Percentiles rank a stretch among this genome's conserved stretches.
Conservation (phyloP, 176 grass and related monocot species). For the Musa itinerans region DNA sequence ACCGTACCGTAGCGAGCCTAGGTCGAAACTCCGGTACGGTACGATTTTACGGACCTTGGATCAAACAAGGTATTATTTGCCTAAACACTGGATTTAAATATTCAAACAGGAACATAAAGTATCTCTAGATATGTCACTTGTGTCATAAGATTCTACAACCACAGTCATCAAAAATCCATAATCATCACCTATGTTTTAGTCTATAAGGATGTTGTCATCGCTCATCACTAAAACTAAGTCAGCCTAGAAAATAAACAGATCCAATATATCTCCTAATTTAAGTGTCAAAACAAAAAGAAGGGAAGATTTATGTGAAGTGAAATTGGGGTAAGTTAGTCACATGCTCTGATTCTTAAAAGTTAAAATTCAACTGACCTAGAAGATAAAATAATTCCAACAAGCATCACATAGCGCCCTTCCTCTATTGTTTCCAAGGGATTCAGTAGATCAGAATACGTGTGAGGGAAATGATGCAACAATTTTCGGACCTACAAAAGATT, state of each 20-base stretch:
- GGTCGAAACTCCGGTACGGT: too few species aligned
- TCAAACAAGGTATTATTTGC: too few species aligned
- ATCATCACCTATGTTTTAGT: too few species aligned
- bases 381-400: slow-evolving; percentile 61
- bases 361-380: slow-evolving; percentile 57
- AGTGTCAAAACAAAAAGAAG: not conserved
- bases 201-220: too few species aligned
- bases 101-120: too few species aligned
- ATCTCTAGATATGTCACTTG: too few species aligned
- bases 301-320: not conserved
- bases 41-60: too few species aligned
- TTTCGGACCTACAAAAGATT: slow-evolving; percentile 59
- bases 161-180: too few species aligned
- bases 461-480: slow-evolving; percentile 93
- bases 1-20: too few species aligned
- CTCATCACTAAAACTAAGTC: too few species aligned
- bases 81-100: too few species aligned
- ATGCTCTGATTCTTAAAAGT: slow-evolving; percentile 14
- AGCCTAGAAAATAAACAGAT: not conserved
- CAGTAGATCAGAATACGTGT: slow-evolving; percentile 74
- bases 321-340: not conserved
- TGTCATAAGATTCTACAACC: too few species aligned
- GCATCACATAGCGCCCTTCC: slow-evolving; percentile 82
- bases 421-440: slow-evolving; percentile 65
- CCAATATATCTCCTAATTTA: not conserved